These are phyloP conservation scores for Heterobasidion irregulare DNA, from an alignment of 1,284 basidiomycete genomes.

Conservation along the genomic window DNA sequence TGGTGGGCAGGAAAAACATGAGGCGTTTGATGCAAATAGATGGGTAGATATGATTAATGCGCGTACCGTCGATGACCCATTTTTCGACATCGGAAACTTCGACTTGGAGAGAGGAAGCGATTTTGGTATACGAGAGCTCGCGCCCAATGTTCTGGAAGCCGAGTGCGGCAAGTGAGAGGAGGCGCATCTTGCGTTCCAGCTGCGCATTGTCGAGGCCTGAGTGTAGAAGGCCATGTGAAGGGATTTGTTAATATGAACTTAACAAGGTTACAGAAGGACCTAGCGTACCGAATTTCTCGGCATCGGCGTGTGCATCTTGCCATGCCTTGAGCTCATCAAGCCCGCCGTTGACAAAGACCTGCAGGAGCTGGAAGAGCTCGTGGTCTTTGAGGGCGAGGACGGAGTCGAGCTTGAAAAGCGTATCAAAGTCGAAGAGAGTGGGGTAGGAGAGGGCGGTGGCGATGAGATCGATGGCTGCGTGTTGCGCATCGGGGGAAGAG, in stretches of 20 bases:
- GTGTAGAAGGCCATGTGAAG: background rate
- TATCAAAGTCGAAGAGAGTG: conserved; percentile 72
- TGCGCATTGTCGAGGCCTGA: conserved; percentile 44
- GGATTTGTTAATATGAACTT: background rate
- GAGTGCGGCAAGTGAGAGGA: conserved; percentile 74
- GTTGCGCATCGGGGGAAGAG: conserved; percentile 38
- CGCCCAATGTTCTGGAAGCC: conserved; percentile 72
- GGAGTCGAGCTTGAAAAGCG: conserved; percentile 71
- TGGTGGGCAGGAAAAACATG: conserved; percentile 21
- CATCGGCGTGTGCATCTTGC: conserved; percentile 43
- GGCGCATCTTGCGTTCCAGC: conserved; percentile 76
- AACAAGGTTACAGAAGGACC: background rate
- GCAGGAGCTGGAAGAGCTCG: conserved; percentile 60
- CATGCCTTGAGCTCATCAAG: conserved; percentile 59
- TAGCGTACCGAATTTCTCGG: conserved; percentile 52
- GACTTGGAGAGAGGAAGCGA: conserved; percentile 66
- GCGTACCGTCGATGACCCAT: conserved; percentile 87
- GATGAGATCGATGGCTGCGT: conserved; percentile 55
- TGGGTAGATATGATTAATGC: background rate
- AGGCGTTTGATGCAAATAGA: background rate
- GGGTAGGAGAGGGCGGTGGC: conserved; percentile 64
- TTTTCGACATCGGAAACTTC: conserved; percentile 71
- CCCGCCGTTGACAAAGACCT: conserved; percentile 66
- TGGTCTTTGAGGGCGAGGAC: conserved; percentile 59
- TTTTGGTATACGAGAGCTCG: conserved; percentile 67